A percentile compares a stretch with the other conserved stretches of the same genome.
These are phyloP conservation scores for Immersiella caudata DNA, from an alignment of 495 filamentous ascomycete species.

Conservation along the genomic window DNA sequence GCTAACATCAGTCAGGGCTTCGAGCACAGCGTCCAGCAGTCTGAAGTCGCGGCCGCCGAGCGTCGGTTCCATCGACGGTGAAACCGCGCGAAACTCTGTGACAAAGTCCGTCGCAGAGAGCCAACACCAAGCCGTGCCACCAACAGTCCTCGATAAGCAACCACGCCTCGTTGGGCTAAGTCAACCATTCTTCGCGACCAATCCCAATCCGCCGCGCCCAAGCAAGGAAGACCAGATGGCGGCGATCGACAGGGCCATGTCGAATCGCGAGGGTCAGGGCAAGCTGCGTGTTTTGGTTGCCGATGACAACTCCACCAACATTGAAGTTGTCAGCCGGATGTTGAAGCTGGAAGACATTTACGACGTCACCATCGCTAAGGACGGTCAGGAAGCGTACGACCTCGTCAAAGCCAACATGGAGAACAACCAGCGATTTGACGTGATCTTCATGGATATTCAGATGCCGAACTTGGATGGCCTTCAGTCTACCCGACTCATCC, in stretches of 20 bases:
- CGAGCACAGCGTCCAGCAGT: slow-evolving; percentile 52
- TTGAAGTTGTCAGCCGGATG: slow-evolving; percentile 76
- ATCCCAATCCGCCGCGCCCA: slow-evolving; percentile 40
- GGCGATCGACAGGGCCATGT: slow-evolving; percentile 53
- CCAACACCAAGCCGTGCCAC: slow-evolving; percentile 25
- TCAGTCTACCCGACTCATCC: slow-evolving; percentile 83
- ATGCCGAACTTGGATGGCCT: slow-evolving; percentile 95
- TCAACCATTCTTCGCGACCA: slow-evolving; percentile 80
- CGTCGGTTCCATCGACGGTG: slow-evolving; percentile 72
- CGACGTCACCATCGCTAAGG: slow-evolving; percentile 78
- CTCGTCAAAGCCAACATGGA: slow-evolving; percentile 82
- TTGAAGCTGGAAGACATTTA: slow-evolving; percentile 59
- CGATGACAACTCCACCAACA: slow-evolving; percentile 94
- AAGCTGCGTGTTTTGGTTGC: slow-evolving; percentile 86
- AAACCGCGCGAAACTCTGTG: slow-evolving; percentile 44
- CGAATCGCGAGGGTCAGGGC: slow-evolving; percentile 55
- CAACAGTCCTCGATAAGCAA: slow-evolving; percentile 53
- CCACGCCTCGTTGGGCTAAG: slow-evolving; percentile 82
- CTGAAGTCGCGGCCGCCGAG: slow-evolving; percentile 74
- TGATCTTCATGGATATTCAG: slow-evolving; percentile 95
- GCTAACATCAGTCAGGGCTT: slow-evolving; percentile 40
- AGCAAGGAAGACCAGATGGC: slow-evolving; percentile 44
- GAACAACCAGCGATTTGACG: slow-evolving; percentile 67
- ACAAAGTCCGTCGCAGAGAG: slow-evolving; percentile 33
- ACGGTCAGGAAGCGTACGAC: slow-evolving; percentile 89